Base-by-base conservation (phyloP, 371 early-diverging fungal species). In the Hamiltosporidium tvaerminnensis region DNA sequence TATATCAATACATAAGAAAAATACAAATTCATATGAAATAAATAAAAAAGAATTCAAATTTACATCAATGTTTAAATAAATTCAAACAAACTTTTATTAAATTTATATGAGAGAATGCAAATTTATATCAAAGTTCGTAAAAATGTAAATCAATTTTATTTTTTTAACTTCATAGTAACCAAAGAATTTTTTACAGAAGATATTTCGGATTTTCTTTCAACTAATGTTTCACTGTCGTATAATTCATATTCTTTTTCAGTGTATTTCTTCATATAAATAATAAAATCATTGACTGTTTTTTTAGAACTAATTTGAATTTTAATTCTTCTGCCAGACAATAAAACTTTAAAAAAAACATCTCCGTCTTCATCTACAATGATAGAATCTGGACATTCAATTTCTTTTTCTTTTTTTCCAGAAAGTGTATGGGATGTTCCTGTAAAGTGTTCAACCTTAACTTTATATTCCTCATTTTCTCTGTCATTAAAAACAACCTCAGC, bases 311-410 rank as follows among this genome's bases (percentile, higher is more conserved):
- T 64, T 47, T 48, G 37, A 2, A 64, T 58, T 4, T 36, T 52
- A 3, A 57, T 39, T 49, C 65, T 48, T 52, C 47, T 57, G 4
- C 49, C 41, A 14, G 34, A 41, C 1, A 64, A 47, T 35, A 64
- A 49, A 38, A 64, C 37, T 44, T 64, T 64, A 59, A 64, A 64
- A 23, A 44, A 31, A 33, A 58, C 31, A 53, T 64, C 59, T n/a
- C 59, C 59, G 48, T 57, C 53, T 41, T 58, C 44, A 59, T 37
- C 57, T 56, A 64, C 35, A 12, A 58, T 53, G 10, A 64, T n/a
- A 10, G 23, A 47, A 38, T 57, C 57, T n/a, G 52, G 53, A 36
- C 49, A 58, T 16, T 41, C 34, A 37, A 49, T 34, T 33, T 58
- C 33, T 1, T 53, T 14, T 36, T 38, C 34, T n/a, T 57, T 23